These are phyloP conservation scores for Lasiosphaeris hirsuta DNA, from an alignment of 495 filamentous ascomycete genomes.

Conservation along the genomic window DNA sequence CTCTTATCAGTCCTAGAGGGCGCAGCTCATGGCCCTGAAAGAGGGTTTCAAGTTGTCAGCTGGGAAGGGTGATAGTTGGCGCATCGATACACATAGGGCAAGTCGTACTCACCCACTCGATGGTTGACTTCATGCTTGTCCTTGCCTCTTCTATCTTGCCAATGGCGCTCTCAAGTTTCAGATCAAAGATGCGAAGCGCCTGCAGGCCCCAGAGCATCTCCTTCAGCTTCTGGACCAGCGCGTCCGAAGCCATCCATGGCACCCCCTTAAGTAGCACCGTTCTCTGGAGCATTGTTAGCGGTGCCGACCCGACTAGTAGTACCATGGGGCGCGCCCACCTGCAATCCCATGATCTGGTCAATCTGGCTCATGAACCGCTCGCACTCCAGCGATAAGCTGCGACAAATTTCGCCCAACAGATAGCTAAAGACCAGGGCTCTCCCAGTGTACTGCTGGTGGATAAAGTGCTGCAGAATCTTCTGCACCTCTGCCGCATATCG, in stretches of 20 bases:
- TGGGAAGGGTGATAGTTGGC: no score
- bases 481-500: background rate
- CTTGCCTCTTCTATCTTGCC: background rate
- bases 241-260: background rate
- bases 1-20: background rate
- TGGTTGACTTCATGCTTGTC: no score
- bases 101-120: no score
- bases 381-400: background rate
- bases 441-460: conserved; percentile 1
- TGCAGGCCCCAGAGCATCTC: conserved; percentile 1
- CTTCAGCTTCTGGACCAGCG: background rate
- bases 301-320: no score
- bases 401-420: background rate
- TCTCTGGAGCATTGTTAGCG: background rate
- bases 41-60: no score
- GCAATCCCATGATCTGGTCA: background rate
- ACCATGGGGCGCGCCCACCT: no score
- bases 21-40: no score
- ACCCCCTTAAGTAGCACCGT: background rate
- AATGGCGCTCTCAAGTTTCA: background rate
- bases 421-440: background rate
- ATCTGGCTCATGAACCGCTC: background rate
- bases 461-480: background rate
- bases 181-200: background rate
- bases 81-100: no score